phyloP scores from a whole-genome alignment of 495 filamentous ascomycete species.

The Pyrenopolyporus hunteri region DNA sequence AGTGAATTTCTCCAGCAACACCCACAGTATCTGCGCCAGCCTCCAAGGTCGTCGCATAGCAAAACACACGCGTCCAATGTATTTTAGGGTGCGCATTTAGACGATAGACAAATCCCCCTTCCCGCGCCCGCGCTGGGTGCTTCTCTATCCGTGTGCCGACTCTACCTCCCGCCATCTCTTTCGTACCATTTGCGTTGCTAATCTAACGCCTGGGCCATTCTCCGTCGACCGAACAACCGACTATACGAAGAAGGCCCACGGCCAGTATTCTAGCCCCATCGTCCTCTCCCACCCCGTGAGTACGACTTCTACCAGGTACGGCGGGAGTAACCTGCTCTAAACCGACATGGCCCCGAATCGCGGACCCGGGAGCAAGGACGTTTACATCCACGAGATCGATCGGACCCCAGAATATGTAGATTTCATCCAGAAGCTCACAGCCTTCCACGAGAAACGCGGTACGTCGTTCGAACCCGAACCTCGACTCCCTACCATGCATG shows the following conservation, averaged over 20 bases:
- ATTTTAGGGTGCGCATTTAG: too few species aligned
- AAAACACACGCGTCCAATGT: too few species aligned
- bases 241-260: background rate
- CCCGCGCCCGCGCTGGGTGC: too few species aligned
- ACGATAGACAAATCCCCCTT: too few species aligned
- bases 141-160: too few species aligned
- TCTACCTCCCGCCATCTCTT: too few species aligned
- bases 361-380: slow-evolving; percentile 35
- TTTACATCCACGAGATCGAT: slow-evolving; percentile 47
- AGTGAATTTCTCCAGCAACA: too few species aligned
- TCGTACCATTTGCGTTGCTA: too few species aligned
- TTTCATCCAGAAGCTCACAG: slow-evolving; percentile 69
- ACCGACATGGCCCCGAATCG: slow-evolving; percentile 38
- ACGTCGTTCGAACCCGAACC: slow-evolving; percentile 75
- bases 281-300: background rate
- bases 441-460: slow-evolving; percentile 73
- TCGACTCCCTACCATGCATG: slow-evolving; percentile 60
- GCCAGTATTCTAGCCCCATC: background rate
- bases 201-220: too few species aligned
- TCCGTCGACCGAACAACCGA: too few species aligned
- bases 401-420: slow-evolving; percentile 68
- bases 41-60: too few species aligned
- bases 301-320: background rate
- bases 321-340: background rate
- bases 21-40: too few species aligned